Base-by-base conservation (phyloP, 257 asterid species). In the Linderniella brevidens region DNA sequence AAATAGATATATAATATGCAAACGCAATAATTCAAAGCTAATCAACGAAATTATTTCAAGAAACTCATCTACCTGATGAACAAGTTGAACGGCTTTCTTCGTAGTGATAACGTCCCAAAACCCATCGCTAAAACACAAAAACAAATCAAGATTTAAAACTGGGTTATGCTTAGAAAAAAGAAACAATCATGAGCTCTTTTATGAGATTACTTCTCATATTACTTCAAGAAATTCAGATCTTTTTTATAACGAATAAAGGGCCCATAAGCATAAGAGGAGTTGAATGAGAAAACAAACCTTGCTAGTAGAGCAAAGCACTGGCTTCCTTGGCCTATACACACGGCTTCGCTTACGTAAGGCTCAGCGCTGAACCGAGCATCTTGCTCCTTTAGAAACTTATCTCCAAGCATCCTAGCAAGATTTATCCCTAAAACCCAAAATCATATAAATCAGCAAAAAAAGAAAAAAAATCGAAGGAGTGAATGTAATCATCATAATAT, bases 361-460 rank as follows among this genome's bases (percentile, higher is more conserved):
- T 90, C 96, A 50, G 96, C 65, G 54, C 87, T 90, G 59, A 90
- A 79, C 41, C 99, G 94, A 45, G 57, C 53, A 44, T 85, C 99
- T 57, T 90, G 94, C 68, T 85, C 86, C 71, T 90, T 90, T 48
- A 85, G 78, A 72, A 81, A 90, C 51, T 90, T 90, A 72, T 90
- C 99, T 43, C 99, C 99, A 9, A 90, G 92, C 99, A 90, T 79
- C 61, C 96, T 73, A 56, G 86, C 94, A 15, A 90, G 96, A 69
- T 90, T 90, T 53, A 90, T 68, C 48, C 99, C 99, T 90, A 55
- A 40, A 58, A 20, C 35, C 35, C 49, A 62, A 56, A 43, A 1
- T 13, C 35, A 58, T 55, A 47, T 29, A 13, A 42, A 18, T 13
- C 14, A 50, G 35, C 55, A 55, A 54, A 58, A 1, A 40, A 15